Base-by-base conservation (phyloP, 2,329 filamentous ascomycete genomes). In the Arthrocladium fulminans region DNA sequence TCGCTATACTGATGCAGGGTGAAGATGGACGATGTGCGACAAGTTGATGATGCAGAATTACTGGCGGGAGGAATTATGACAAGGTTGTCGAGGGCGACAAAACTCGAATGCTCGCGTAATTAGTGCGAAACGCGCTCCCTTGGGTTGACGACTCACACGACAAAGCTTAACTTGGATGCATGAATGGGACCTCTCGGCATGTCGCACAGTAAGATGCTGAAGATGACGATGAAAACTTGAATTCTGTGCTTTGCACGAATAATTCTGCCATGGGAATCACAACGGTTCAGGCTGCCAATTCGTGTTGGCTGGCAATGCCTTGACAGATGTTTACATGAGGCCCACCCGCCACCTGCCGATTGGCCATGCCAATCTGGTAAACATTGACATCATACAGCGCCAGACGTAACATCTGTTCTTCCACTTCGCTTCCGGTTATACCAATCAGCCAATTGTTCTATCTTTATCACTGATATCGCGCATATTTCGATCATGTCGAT, bases 121-220 rank as follows among this genome's bases (percentile, higher is more conserved):
- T 44, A 44, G 41, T 32, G 41, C 41, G 41, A 44, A 44, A 44
- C 41, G 41, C 41, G 41, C 41, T 43, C 27, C 27, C 27, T 32
- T 44, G 12, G 27, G 24, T 17, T 27, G 13, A 19, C 40, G 15
- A 19, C 41, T 5, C 23, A 9, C 41, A 17, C 25, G 8, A 19
- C 13, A 20, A 44, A 32, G 41, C 41, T 44, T 44, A 44, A 17
- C 23, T 32, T 32, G 3, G 3, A 43, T 13, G 15, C 24, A 15
- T 34, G 6, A n/a, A n/a, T 7, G 17, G 34, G 3, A 17, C 3
- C 13, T 12, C 24, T 25, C 40, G 40, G 24, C 9, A 3, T 27
- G 40, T 20, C 40, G 23, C 40, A 29, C 38, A 40, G 24, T 9
- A 7, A 6, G 22, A 20, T 22, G 13, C 17, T 38, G 29, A 9